Evolutionary conservation across 2,329 filamentous ascomycete species (phyloP), one percentile per base, ranked within the genome.

Genomic region (Claviceps arundinis): DNA sequence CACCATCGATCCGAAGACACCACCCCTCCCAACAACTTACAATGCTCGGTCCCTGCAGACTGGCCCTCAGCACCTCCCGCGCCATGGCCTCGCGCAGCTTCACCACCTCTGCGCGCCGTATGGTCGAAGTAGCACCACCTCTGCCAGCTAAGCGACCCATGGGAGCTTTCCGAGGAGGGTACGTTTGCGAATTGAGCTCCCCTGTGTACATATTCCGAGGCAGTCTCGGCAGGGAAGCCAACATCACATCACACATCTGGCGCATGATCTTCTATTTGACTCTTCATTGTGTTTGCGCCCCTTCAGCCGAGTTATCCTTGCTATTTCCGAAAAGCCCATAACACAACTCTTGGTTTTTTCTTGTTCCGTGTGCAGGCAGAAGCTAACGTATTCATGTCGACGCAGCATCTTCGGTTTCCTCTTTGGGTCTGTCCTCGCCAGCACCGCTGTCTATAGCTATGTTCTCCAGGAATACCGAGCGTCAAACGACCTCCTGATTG

Each of bases 391-490:
- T 16, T 16, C n/a, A 14, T 16, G 26, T 19, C 40, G 14, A 53
- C 61, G 6, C 46, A 96, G 91, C 54, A 73, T 96, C 55, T 89
- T 95, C 62, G 91, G 91, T 50, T 97, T 97, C 75, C 82, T 97
- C 49, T 76, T 93, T 57, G 91, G 91, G 58, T 83, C 86, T 56
- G 84, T 86, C 47, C 74, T 89, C 50, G 84, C 90, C 45, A 89
- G 89, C 62, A 80, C 78, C 50, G 84, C 81, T 54, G 85, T 94
- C 61, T 97, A 96, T 73, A 89, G 88, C 68, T 97, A 97, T 69
- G 80, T 95, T 59, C 73, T 97, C 61, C 82, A 91, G 66, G 90
- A 97, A 70, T 97, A 96, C 75, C 89, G 89, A 72, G 77, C 89
- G 44, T 87, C 89, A 60, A 97, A 96, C 73, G 87, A 95, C 71